These are phyloP conservation scores for Blastocystis sp. DNA, from an alignment of 352 stramenopile genomes.

Conservation along the genomic window DNA sequence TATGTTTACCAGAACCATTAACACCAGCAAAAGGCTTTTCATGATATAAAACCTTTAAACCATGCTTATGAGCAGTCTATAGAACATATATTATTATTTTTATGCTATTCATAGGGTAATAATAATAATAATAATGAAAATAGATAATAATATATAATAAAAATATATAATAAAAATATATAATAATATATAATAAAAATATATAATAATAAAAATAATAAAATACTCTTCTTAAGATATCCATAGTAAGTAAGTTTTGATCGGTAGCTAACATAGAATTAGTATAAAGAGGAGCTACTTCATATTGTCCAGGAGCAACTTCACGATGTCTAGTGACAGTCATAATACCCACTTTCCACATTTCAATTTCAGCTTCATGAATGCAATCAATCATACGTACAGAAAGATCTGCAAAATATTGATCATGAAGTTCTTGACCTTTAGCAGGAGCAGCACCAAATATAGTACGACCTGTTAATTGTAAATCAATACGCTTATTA, in stretches of 20 bases:
- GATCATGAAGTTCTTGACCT: conserved; percentile 62
- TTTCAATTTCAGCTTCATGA: conserved; percentile 60
- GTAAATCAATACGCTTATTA: conserved; percentile 54
- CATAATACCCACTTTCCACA: conserved; percentile 52
- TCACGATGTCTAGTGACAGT: conserved; percentile 61
- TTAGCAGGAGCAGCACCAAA: conserved; percentile 55
- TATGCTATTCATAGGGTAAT: no score
- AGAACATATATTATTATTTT: no score
- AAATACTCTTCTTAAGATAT: conserved; percentile 61
- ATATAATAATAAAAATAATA: no score
- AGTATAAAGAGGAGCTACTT: conserved; percentile 57
- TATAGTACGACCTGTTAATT: conserved; percentile 56
- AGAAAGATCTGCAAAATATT: conserved; percentile 60
- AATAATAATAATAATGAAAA: no score
- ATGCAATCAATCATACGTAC: conserved; percentile 54
- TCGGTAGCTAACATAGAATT: conserved; percentile 58
- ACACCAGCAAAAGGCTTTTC: conserved; percentile 67
- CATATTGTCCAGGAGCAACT: conserved; percentile 61
- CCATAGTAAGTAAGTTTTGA: conserved; percentile 64
- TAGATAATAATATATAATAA: no score
- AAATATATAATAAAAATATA: no score
- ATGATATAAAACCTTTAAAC: conserved; percentile 56
- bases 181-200: no score
- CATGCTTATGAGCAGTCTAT: conserved; percentile 53
- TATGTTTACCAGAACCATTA: conserved; percentile 65